Evolutionary conservation across 805 yeast species (phyloP).

Genomic region (Cyberlindnera bimundalis): DNA sequence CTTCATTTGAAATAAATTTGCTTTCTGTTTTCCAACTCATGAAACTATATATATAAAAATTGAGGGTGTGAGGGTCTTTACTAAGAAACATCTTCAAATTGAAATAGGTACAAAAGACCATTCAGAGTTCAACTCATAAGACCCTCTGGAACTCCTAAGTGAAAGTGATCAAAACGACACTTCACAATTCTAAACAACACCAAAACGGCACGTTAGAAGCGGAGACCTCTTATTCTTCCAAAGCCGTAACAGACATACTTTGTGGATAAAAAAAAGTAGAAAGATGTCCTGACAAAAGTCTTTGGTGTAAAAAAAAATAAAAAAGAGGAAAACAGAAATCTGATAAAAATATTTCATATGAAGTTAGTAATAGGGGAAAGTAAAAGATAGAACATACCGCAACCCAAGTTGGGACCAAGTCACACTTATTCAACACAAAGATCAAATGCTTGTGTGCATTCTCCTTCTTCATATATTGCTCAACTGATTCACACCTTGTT

Average conservation of each 20-base stretch:
- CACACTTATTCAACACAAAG: constrained; percentile 94
- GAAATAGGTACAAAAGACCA: constrained; percentile 1
- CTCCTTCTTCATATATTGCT: constrained; percentile 87
- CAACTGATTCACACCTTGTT: constrained; percentile 90
- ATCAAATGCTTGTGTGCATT: constrained; percentile 96
- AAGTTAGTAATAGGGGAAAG: constrained; percentile 20
- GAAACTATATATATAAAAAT: constrained; percentile 18
- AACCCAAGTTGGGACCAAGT: constrained; percentile 98
- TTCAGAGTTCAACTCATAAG: constrained; percentile 77
- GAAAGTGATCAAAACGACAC: constrained; percentile 32
- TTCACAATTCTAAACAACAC: constrained; percentile 28
- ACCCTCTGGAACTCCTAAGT: constrained; percentile 28
- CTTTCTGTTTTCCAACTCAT: no score
- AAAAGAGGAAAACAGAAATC: background rate
- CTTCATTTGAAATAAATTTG: background rate
- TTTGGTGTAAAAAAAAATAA: constrained; percentile 48
- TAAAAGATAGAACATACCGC: constrained; percentile 92
- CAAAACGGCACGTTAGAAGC: constrained; percentile 49
- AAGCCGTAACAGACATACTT: constrained; percentile 93
- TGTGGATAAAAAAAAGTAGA: constrained; percentile 38
- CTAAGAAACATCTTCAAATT: constrained; percentile 61
- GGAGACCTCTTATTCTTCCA: constrained; percentile 80
- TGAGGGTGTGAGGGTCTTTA: constrained; percentile 75
- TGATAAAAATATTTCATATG: background rate
- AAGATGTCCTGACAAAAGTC: constrained; percentile 79